Conservation (phyloP, 345 rosid genomes). For the Ceriops zippeliana region DNA sequence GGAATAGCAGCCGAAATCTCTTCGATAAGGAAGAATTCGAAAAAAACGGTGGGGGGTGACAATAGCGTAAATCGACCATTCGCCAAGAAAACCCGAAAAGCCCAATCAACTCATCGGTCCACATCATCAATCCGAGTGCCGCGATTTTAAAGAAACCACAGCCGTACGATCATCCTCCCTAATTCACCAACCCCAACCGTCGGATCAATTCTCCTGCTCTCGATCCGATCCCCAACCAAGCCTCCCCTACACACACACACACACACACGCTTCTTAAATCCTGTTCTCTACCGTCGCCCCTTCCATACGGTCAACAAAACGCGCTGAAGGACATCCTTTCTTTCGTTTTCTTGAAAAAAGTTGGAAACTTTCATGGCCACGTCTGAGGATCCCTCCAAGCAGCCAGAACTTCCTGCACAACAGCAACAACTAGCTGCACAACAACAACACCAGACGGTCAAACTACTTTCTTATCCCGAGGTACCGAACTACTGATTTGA, state of each 20-base stretch:
- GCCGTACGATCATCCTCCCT: constrained; percentile 14
- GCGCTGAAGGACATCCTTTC: not conserved
- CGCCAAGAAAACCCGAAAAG: not conserved
- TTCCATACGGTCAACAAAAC: not conserved
- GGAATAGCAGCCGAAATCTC: not conserved
- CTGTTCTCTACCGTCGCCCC: not conserved
- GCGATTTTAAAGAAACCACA: not conserved
- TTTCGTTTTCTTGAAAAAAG: not conserved
- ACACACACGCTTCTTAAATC: constrained; percentile 7
- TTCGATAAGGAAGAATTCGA: not conserved
- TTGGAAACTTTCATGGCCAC: constrained; percentile 9
- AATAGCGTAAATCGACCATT: not conserved
- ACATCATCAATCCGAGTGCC: constrained; percentile 21
- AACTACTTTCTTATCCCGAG: constrained; percentile 36
- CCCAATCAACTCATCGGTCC: not conserved
- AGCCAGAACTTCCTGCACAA: not conserved
- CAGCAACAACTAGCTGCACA: not conserved
- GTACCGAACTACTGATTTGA: constrained; percentile 4
- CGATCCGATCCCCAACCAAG: not conserved
- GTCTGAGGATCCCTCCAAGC: not conserved
- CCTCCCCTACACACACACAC: not conserved
- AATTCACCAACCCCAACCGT: constrained; percentile 16
- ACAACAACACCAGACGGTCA: not conserved
- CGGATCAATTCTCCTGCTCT: constrained; percentile 3
- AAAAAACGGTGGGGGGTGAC: not conserved